Evolutionary conservation across 2,329 filamentous ascomycete species (phyloP).

Genomic region (Hypomyces rosellus): DNA sequence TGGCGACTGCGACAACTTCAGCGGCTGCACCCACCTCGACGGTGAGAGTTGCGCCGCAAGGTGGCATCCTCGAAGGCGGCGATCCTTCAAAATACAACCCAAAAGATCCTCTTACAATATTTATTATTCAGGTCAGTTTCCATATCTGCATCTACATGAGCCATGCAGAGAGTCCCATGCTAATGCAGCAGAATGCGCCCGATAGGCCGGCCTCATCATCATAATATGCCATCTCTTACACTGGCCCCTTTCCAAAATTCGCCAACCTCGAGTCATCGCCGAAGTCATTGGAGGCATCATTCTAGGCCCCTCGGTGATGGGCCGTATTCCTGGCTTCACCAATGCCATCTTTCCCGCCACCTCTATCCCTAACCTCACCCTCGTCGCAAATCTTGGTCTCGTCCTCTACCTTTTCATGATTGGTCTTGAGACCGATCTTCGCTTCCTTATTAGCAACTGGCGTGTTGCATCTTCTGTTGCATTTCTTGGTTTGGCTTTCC

Average conservation of each 20-base stretch:
- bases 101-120: constrained; percentile 66
- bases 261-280: constrained; percentile 76
- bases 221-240: constrained; percentile 52
- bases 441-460: constrained; percentile 75
- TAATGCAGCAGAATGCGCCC: too few species aligned
- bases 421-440: constrained; percentile 78
- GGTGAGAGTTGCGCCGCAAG: constrained; percentile 33
- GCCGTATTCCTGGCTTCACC: constrained; percentile 73
- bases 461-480: constrained; percentile 70
- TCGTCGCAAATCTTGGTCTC: constrained; percentile 78
- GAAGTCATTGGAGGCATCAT: constrained; percentile 82
- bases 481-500: constrained; percentile 70
- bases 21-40: constrained; percentile 24
- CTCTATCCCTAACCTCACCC: constrained; percentile 68
- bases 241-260: constrained; percentile 68
- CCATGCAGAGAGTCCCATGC: neutral
- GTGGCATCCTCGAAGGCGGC: constrained; percentile 63
- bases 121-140: constrained; percentile 61
- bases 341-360: constrained; percentile 67
- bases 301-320: constrained; percentile 82
- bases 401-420: constrained; percentile 84
- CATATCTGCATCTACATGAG: too few species aligned
- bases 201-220: constrained; percentile 38
- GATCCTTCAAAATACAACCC: constrained; percentile 64
- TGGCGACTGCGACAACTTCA: constrained; percentile 19